Percentiles rank a stretch among this genome's conserved stretches.
Conservation (phyloP, 495 filamentous ascomycete genomes). For the Xylona heveae region DNA sequence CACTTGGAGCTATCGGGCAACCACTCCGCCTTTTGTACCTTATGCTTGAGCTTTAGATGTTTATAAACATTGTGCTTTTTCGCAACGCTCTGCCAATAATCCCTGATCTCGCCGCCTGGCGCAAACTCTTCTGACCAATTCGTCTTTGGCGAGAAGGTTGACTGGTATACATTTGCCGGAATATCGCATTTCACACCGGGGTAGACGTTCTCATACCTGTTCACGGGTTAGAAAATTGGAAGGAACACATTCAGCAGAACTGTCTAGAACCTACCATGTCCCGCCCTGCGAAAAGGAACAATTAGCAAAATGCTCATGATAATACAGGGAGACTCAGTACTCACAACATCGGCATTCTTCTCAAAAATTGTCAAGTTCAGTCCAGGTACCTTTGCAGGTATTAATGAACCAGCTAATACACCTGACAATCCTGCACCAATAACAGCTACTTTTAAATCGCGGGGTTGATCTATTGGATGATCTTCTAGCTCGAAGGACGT, state of each 20-base stretch:
- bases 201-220: slow-evolving; percentile 20
- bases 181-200: slow-evolving; percentile 32
- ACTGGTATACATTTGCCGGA: slow-evolving; percentile 51
- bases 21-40: slow-evolving; percentile 32
- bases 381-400: too few species aligned
- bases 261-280: slow-evolving; percentile 34
- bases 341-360: slow-evolving; percentile 31
- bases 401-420: too few species aligned
- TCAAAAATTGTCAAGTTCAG: slow-evolving; percentile 32
- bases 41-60: slow-evolving; percentile 26
- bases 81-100: slow-evolving; percentile 39
- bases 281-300: too few species aligned
- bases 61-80: slow-evolving; percentile 38
- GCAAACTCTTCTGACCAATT: slow-evolving; percentile 48
- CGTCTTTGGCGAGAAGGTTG: slow-evolving; percentile 39
- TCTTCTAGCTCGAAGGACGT: too few species aligned
- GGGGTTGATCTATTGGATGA: slow-evolving; percentile 1
- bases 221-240: too few species aligned
- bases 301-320: too few species aligned
- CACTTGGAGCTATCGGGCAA: slow-evolving; percentile 26
- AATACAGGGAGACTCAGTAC: too few species aligned
- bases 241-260: too few species aligned
- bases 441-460: slow-evolving; percentile 24
- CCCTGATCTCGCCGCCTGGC: slow-evolving; percentile 37
- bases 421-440: slow-evolving; percentile 24